Conservation (phyloP, 2,329 filamentous ascomycete species). For the Parascedosporium putredinis region DNA sequence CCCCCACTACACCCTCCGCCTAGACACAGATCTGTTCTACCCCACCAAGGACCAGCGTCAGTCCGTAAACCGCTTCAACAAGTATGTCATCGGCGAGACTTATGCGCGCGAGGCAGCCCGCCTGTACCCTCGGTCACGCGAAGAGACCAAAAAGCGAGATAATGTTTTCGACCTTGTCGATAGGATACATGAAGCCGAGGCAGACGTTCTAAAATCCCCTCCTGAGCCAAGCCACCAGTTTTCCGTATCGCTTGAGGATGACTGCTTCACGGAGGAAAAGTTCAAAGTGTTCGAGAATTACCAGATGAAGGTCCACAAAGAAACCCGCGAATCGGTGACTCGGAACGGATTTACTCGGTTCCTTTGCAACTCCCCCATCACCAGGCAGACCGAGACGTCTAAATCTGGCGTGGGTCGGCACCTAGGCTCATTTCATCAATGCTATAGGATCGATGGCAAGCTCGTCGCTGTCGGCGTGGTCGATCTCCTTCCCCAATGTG, state of each 20-base stretch:
- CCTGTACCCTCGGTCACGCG: conserved; percentile 56
- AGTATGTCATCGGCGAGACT: conserved; percentile 54
- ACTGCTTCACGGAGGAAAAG: conserved; percentile 67
- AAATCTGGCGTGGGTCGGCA: conserved; percentile 40
- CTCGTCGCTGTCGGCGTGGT: conserved; percentile 68
- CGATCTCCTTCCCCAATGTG: conserved; percentile 64
- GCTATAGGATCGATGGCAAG: conserved; percentile 66
- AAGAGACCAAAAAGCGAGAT: conserved; percentile 51
- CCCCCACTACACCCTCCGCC: conserved; percentile 76
- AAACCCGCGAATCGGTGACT: conserved; percentile 48
- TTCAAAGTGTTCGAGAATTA: conserved; percentile 64
- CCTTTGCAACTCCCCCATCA: conserved; percentile 61
- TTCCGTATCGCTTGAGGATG: conserved; percentile 58
- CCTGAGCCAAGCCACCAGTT: conserved; percentile 58
- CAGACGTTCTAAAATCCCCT: conserved; percentile 39
- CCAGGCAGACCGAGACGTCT: conserved; percentile 29
- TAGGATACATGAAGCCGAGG: conserved; percentile 61
- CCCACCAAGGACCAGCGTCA: conserved; percentile 64
- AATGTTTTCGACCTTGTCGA: conserved; percentile 57
- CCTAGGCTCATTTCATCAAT: conserved; percentile 71
- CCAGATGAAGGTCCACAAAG: conserved; percentile 62
- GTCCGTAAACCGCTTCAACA: conserved; percentile 67
- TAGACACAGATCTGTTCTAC: conserved; percentile 56
- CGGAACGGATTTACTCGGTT: conserved; percentile 57
- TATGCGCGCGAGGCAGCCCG: conserved; percentile 56